phyloP scores from a whole-genome alignment of 108 stramenopile species.

The Pelagomonas calceolata region DNA sequence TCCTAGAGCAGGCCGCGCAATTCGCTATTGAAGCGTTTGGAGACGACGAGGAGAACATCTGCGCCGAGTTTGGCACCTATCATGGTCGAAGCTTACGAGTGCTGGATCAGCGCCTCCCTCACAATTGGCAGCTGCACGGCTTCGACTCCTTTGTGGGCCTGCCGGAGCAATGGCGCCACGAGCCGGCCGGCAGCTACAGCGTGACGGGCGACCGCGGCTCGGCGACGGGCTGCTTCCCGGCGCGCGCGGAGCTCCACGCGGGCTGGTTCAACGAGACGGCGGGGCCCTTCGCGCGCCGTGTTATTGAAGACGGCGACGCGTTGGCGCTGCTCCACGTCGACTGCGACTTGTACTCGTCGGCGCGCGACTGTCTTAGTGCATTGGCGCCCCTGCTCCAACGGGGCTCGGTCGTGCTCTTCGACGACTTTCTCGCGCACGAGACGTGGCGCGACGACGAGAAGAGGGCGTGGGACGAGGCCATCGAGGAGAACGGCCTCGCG shows the following conservation, averaged over 20 bases:
- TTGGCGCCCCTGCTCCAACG: slow-evolving; percentile 4
- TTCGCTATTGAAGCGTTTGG: too few relatives aligned
- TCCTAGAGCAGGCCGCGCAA: too few relatives aligned
- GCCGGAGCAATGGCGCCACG: slow-evolving; percentile 15
- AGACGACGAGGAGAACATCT: too few relatives aligned
- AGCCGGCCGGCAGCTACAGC: slow-evolving; percentile 5
- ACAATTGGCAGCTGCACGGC: slow-evolving; percentile 13
- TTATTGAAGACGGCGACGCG: too few relatives aligned
- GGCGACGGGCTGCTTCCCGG: neutral
- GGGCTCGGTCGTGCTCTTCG: slow-evolving; percentile 21
- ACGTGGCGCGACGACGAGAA: slow-evolving; percentile 22
- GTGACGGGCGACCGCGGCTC: slow-evolving; percentile 1
- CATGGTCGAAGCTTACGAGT: too few relatives aligned
- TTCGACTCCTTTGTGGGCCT: slow-evolving; percentile 30
- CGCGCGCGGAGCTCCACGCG: slow-evolving; percentile 9
- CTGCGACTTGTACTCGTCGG: slow-evolving; percentile 24
- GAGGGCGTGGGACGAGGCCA: slow-evolving; percentile 5
- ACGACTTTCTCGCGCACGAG: slow-evolving; percentile 20
- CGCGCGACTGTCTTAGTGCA: slow-evolving; percentile 1
- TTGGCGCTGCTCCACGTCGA: slow-evolving; percentile 18
- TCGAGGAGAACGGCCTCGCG: too few relatives aligned
- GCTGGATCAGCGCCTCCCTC: too few relatives aligned
- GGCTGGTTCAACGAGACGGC: slow-evolving; percentile 30
- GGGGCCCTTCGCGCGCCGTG: slow-evolving; percentile 13
- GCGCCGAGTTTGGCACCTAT: too few relatives aligned